These are phyloP conservation scores for Jatropha podagrica DNA, from an alignment of 441 rosid genomes.

Conservation along the genomic window DNA sequence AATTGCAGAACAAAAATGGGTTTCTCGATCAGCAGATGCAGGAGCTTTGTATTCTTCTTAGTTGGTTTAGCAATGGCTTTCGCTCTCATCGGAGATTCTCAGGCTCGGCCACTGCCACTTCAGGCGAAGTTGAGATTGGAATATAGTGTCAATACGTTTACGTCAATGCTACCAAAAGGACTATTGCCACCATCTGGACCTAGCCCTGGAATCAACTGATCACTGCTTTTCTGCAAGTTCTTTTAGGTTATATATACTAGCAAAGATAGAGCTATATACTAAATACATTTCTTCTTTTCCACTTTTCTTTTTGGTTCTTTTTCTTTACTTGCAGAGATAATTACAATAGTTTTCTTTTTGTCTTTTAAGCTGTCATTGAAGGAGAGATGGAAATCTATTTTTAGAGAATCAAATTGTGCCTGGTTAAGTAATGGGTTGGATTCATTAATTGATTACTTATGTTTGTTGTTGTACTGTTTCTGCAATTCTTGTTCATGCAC, in stretches of 20 bases:
- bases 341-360: too few relatives aligned
- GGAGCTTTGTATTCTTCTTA: slow-evolving; percentile 19
- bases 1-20: slow-evolving; percentile 19
- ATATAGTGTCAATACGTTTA: slow-evolving; percentile 20
- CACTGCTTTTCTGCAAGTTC: not conserved
- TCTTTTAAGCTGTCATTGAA: too few relatives aligned
- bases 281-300: too few relatives aligned
- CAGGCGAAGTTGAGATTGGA: not conserved
- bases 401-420: too few relatives aligned
- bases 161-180: slow-evolving; percentile 47
- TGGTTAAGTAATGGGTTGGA: too few relatives aligned
- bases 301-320: too few relatives aligned
- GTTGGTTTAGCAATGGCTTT: slow-evolving; percentile 17
- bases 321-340: too few relatives aligned
- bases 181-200: slow-evolving; percentile 61
- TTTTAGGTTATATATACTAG: not conserved
- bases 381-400: too few relatives aligned
- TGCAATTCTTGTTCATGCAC: too few relatives aligned
- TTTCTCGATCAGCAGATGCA: not conserved
- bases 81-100: slow-evolving; percentile 18
- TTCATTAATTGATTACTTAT: too few relatives aligned
- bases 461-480: too few relatives aligned
- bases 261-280: too few relatives aligned
- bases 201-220: slow-evolving; percentile 39
- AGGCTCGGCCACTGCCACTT: slow-evolving; percentile 27